phyloP scores from a whole-genome alignment of 768 basidiomycete species.

The Mycena galericulata region DNA sequence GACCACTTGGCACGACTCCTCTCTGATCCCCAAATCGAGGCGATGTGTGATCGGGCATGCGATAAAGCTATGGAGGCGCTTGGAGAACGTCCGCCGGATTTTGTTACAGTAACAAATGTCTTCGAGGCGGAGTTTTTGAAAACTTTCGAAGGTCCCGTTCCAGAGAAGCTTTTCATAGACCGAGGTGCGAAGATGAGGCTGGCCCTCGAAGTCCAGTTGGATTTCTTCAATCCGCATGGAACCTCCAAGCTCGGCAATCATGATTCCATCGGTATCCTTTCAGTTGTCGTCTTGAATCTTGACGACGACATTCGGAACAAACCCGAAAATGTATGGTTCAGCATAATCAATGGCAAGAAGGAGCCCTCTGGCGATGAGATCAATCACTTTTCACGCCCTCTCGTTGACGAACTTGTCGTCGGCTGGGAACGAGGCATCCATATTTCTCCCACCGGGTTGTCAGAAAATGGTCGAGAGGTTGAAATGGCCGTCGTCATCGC shows the following conservation, averaged over 20 bases:
- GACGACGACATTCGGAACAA: slow-evolving; percentile 41
- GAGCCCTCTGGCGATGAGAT: slow-evolving; percentile 39
- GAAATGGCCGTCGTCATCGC: slow-evolving; percentile 20
- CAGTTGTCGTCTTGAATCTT: slow-evolving; percentile 43
- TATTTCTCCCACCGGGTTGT: slow-evolving; percentile 21
- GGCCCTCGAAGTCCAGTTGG: slow-evolving; percentile 37
- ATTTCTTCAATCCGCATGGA: slow-evolving; percentile 45
- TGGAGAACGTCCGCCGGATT: not conserved
- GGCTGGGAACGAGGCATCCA: slow-evolving; percentile 32
- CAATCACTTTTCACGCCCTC: slow-evolving; percentile 38
- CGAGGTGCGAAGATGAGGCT: slow-evolving; percentile 26
- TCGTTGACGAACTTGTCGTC: slow-evolving; percentile 40
- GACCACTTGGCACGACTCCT: slow-evolving; percentile 32
- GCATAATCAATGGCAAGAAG: slow-evolving; percentile 41
- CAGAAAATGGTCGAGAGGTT: not conserved
- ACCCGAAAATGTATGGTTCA: slow-evolving; percentile 43
- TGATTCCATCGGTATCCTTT: slow-evolving; percentile 42
- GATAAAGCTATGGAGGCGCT: slow-evolving; percentile 17
- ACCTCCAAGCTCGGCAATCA: slow-evolving; percentile 24
- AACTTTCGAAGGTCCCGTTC: slow-evolving; percentile 7
- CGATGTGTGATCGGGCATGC: slow-evolving; percentile 2
- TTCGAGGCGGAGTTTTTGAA: slow-evolving; percentile 35
- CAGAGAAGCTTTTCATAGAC: slow-evolving; percentile 32
- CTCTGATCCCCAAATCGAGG: slow-evolving; percentile 20
- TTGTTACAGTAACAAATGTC: slow-evolving; percentile 21